Conservation (phyloP, 1,284 basidiomycete species). For the Malassezia pachydermatis region DNA sequence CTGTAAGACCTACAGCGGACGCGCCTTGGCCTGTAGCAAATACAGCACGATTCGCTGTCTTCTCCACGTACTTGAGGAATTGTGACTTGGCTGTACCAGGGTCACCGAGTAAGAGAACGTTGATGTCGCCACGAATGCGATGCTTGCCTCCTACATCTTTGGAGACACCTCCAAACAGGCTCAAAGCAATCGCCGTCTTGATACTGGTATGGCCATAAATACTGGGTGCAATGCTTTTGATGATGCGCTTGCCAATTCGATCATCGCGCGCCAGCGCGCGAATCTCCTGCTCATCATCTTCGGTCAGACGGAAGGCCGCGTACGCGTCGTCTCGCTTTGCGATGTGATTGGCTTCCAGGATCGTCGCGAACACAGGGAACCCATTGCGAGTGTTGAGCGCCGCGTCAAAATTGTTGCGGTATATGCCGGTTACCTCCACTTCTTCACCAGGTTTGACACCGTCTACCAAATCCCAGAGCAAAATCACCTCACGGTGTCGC, state of each 20-base stretch:
- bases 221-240: constrained; percentile 95
- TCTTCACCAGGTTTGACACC: constrained; percentile 96
- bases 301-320: constrained; percentile 86
- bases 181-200: constrained; percentile 91
- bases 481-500: constrained; percentile 86
- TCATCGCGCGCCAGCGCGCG: constrained; percentile 75
- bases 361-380: constrained; percentile 96
- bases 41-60: constrained; percentile 91
- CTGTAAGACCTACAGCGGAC: constrained; percentile 93
- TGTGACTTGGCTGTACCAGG: constrained; percentile 98
- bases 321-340: constrained; percentile 92
- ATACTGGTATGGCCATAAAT: constrained; percentile 99
- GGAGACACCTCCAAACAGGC: constrained; percentile 80
- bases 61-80: constrained; percentile 97
- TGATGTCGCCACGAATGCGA: constrained; percentile 92
- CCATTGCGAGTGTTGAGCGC: constrained; percentile 97
- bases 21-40: constrained; percentile 98
- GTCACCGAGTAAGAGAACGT: constrained; percentile 86
- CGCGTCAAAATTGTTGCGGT: constrained; percentile 97
- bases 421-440: constrained; percentile 82
- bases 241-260: constrained; percentile 86
- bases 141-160: constrained; percentile 97
- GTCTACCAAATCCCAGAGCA: constrained; percentile 96
- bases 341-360: constrained; percentile 78
- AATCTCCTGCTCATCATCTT: constrained; percentile 90